Percentiles rank a stretch among this genome's conserved stretches.
Evolutionary conservation across 345 rosid genomes (phyloP).

Genomic region (Acer saccharum): DNA sequence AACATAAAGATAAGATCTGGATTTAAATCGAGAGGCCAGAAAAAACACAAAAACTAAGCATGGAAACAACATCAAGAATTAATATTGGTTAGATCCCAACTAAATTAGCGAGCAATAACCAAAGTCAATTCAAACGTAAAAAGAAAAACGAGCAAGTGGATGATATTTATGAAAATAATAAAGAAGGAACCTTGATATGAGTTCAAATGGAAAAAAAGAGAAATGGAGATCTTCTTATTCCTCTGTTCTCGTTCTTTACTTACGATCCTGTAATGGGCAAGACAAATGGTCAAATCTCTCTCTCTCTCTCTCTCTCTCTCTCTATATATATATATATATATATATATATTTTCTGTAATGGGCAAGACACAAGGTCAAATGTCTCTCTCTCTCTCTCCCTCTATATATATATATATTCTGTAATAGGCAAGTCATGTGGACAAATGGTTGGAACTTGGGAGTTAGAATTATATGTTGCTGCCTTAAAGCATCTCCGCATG

Average conservation of each 20-base stretch:
- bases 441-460: too few species aligned
- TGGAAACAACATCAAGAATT: not conserved
- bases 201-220: not conserved
- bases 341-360: too few species aligned
- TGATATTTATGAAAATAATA: not conserved
- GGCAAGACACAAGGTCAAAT: not conserved
- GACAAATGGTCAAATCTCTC: not conserved
- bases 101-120: not conserved
- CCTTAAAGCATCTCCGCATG: too few species aligned
- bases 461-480: too few species aligned
- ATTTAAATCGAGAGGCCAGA: not conserved
- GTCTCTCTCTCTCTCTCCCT: too few species aligned
- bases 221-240: conserved; percentile 4
- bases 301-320: too few species aligned
- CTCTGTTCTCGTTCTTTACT: not conserved
- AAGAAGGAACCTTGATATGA: not conserved
- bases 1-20: not conserved
- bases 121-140: not conserved
- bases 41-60: not conserved
- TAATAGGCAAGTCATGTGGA: too few species aligned
- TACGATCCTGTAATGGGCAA: not conserved
- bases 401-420: too few species aligned
- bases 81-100: conserved; percentile 3
- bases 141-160: not conserved
- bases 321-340: too few species aligned